A percentile compares a stretch with the other conserved stretches of the same genome.
phyloP scores from a whole-genome alignment of 1,139 yeast genomes.

The Geotrichum reessii region DNA sequence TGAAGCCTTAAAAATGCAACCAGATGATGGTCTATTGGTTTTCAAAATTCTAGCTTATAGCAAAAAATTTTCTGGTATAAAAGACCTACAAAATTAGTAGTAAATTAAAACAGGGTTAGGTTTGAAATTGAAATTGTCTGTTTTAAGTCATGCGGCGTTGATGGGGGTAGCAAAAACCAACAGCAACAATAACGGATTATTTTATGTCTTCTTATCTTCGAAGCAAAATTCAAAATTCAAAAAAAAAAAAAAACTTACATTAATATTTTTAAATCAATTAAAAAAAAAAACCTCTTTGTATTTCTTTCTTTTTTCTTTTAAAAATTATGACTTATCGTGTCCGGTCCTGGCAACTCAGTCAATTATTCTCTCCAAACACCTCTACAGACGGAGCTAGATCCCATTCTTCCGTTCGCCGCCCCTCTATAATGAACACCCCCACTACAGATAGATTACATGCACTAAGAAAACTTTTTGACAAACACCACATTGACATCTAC shows the following conservation, averaged over 20 bases:
- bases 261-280: neutral
- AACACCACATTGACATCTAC: conserved; percentile 64
- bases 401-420: neutral
- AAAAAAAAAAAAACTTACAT: neutral
- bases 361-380: neutral
- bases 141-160: too few species aligned
- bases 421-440: conserved; percentile 14
- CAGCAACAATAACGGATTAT: too few species aligned
- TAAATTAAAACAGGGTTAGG: too few species aligned
- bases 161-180: too few species aligned
- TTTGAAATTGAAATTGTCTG: too few species aligned
- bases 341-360: conserved; percentile 13
- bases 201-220: neutral
- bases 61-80: neutral
- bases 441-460: conserved; percentile 41
- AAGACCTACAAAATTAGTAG: neutral
- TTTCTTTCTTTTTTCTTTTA: neutral
- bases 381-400: neutral
- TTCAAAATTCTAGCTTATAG: neutral
- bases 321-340: conserved; percentile 12
- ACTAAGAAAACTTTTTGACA: conserved; percentile 62
- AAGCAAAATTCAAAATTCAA: neutral
- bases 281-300: neutral
- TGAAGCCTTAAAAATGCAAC: neutral
- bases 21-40: neutral